A percentile compares a stretch with the other conserved stretches of the same genome.
These are phyloP conservation scores for Erigeron canadensis DNA, from an alignment of 129 eudicot genomes.

Conservation along the genomic window DNA sequence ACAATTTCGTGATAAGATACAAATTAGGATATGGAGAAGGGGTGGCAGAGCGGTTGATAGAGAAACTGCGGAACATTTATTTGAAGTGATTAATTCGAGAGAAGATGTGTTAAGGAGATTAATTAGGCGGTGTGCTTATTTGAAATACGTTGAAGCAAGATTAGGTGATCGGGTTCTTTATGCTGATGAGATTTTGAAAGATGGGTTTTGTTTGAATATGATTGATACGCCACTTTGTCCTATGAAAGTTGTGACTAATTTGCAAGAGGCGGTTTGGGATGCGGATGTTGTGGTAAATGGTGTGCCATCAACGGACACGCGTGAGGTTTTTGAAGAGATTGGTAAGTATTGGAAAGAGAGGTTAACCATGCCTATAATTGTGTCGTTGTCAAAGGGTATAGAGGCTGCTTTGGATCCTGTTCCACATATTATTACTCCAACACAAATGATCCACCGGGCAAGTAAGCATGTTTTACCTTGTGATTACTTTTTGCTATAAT, in stretches of 20 bases:
- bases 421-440: constrained; percentile 80
- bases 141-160: constrained; percentile 61
- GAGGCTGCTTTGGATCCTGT: constrained; percentile 76
- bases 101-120: constrained; percentile 49
- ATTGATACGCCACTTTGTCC: constrained; percentile 61
- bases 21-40: constrained; percentile 57
- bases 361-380: constrained; percentile 52
- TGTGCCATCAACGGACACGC: constrained; percentile 57
- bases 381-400: constrained; percentile 84
- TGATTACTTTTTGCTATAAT: neutral
- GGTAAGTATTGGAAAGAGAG: constrained; percentile 86
- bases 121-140: constrained; percentile 57
- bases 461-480: constrained; percentile 39
- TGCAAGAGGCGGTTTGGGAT: constrained; percentile 73
- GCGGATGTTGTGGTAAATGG: constrained; percentile 66
- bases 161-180: constrained; percentile 54
- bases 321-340: constrained; percentile 62
- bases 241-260: constrained; percentile 59
- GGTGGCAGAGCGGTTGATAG: constrained; percentile 53
- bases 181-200: constrained; percentile 64
- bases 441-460: constrained; percentile 79
- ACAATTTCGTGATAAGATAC: constrained; percentile 50
- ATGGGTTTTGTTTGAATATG: constrained; percentile 64
- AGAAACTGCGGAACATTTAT: constrained; percentile 44
- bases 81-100: constrained; percentile 56